Evolutionary conservation across 1,284 basidiomycete species (phyloP), one percentile per base, ranked within the genome.

Genomic region (Rhodotorula sp.): DNA sequence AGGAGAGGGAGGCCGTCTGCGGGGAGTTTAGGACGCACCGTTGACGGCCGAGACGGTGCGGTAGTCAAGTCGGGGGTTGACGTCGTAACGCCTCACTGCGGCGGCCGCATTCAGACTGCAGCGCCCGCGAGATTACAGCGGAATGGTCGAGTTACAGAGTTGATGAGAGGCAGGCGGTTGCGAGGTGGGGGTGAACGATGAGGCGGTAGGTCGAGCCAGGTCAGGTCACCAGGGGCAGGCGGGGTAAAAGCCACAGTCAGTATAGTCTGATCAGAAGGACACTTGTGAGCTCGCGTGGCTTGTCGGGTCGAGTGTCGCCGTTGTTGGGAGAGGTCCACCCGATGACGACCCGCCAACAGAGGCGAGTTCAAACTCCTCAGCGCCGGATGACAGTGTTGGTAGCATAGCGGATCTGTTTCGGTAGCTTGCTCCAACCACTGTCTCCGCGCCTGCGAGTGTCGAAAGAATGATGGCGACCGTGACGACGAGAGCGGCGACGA

Each of bases 61-160:
- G 74, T 80, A 78, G 65, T 79, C 93, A 77, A 97, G 85, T 82
- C 95, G 91, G 61, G 95, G 96, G 79, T 97, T 83, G 72, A 86
- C 82, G 68, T 79, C 81, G 82, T 85, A 86, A 74, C 84, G 80
- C 70, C 83, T 80, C 64, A 84, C 83, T 39, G 83, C 83, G 15
- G 83, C 83, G 5, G 82, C 80, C 78, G 76, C 74, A 62, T 78
- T 78, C 64, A 78, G 54, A 34, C 75, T 77, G 64, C 4, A 20
- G 15, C 4, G 18, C n/a, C n/a, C n/a, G n/a, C 6, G 49, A 2
- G 12, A 34, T 43, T 8, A 49, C 5, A 34, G 34, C 34, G 34
- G 34, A 5, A 8, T 14, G 47, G 3, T 31, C 7, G 20, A 2
- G n/a, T 18, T 26, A 2, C 1, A 23, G 18, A 1, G 61, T 20